Conservation (phyloP, 2,329 filamentous ascomycete genomes). For the Geosmithia flava region DNA sequence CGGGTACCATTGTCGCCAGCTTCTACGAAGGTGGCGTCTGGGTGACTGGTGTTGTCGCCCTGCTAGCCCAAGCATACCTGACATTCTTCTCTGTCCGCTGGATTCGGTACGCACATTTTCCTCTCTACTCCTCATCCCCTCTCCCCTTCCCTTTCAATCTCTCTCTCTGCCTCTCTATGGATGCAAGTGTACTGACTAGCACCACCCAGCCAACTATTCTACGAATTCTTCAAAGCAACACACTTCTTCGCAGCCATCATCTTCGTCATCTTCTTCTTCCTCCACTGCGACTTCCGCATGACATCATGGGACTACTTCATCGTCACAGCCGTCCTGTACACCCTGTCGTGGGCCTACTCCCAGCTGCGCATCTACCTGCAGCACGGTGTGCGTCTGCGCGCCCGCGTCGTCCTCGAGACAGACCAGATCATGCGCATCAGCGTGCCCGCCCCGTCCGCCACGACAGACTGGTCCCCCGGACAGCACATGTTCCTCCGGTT, state of each 20-base stretch:
- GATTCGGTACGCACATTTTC: conserved; percentile 30
- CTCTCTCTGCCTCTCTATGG: background rate
- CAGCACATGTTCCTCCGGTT: conserved; percentile 46
- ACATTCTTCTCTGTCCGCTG: conserved; percentile 39
- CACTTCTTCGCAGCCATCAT: conserved; percentile 38
- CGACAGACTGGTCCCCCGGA: conserved; percentile 29
- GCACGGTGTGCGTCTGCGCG: conserved; percentile 31
- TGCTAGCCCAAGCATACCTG: conserved; percentile 40
- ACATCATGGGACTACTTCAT: conserved; percentile 52
- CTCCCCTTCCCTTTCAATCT: too few relatives aligned
- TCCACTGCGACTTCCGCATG: conserved; percentile 43
- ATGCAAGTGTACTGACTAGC: background rate
- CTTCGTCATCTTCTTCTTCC: conserved; percentile 47
- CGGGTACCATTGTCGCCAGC: conserved; percentile 31
- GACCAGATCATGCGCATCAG: conserved; percentile 24
- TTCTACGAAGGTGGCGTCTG: conserved; percentile 34
- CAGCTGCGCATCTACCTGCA: conserved; percentile 32
- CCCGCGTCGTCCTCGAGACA: conserved; percentile 24
- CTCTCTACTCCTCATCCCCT: background rate
- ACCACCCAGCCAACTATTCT: conserved; percentile 31
- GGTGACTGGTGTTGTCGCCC: conserved; percentile 41
- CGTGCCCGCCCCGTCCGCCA: conserved; percentile 24
- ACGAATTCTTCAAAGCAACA: conserved; percentile 49
- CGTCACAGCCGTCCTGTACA: conserved; percentile 35
- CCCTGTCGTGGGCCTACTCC: conserved; percentile 30